Base-by-base conservation (phyloP, 73 alveolate species). In the Paramecium pentaurelia region DNA sequence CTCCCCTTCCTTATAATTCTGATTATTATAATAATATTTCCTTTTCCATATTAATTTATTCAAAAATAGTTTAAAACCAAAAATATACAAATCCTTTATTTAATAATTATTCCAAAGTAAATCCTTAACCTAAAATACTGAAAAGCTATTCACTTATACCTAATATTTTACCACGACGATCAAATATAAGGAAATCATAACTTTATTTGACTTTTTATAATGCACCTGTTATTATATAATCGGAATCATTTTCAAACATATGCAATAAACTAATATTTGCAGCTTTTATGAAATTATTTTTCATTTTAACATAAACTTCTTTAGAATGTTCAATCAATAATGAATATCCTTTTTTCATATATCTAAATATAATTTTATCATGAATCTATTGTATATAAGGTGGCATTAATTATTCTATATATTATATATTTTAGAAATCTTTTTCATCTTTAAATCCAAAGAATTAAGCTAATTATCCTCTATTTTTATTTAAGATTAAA, bases 361-460 rank as follows among this genome's bases (percentile, higher is more conserved):
- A 68, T 32, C 47, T 68, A 6, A 11, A 16, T 11, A 68, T 32
- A 27, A 28, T 32, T 16, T 28, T 32, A 32, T 28, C 40, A 68
- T 68, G 84, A 16, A 68, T 32, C 25, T 68, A 28, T 32, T 28
- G 0, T 8, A 68, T 27, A 68, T 32, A 68, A 0, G 18, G 22
- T 32, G 84, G 84, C 84, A 68, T 68, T 10, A 68, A 68, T 68
- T 68, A 25, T 68, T 68, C 84, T 20, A 68, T 68, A 68, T 68
- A 34, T 1, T 28, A 14, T 68, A 68, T 68, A 68, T 68, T 68
- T 10, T 32, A 32, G 12, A 68, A 68, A 32, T 68, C 84, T 11
- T 68, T 68, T 9, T 68, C 84, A 68, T 68, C 47, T 3, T 68
- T 16, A 68, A 28, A 68, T 28, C 84, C 84, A 27, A 68, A 68